These are phyloP conservation scores for Jaltomata sinuosa DNA, from an alignment of 257 asterid genomes.

Conservation along the genomic window DNA sequence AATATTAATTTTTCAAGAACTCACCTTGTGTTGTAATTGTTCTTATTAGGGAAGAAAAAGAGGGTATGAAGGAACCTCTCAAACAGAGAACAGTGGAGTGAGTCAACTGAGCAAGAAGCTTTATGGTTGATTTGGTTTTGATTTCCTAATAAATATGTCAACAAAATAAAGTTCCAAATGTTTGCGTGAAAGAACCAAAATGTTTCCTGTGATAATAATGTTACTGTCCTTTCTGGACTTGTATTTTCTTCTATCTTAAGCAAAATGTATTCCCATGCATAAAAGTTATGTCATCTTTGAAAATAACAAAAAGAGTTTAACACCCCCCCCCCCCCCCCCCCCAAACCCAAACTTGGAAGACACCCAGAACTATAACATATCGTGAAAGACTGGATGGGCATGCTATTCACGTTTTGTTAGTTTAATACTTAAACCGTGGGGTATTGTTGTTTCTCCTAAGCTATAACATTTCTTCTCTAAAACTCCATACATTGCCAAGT, in stretches of 20 bases:
- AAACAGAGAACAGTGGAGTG: neutral
- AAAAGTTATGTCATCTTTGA: neutral
- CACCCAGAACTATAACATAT: too few relatives aligned
- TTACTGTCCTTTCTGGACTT: neutral
- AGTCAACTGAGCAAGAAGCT: neutral
- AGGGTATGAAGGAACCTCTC: slow-evolving; percentile 29
- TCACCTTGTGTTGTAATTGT: slow-evolving; percentile 10
- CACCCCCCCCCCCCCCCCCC: neutral
- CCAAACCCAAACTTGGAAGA: too few relatives aligned
- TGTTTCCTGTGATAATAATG: neutral
- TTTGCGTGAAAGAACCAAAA: neutral
- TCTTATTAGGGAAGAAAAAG: slow-evolving; percentile 50
- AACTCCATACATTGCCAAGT: neutral
- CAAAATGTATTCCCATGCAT: neutral
- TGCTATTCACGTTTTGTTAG: neutral
- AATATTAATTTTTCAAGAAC: neutral
- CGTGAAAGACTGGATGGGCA: too few relatives aligned
- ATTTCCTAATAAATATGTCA: neutral
- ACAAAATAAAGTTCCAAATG: neutral
- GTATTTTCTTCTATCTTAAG: neutral
- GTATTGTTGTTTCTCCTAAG: too few relatives aligned
- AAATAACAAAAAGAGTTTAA: neutral
- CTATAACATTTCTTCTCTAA: neutral
- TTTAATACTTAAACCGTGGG: too few relatives aligned
- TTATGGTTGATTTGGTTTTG: neutral